Evolutionary conservation across 169 alveolate genomes (phyloP).

Genomic region (Perkinsus olseni): DNA sequence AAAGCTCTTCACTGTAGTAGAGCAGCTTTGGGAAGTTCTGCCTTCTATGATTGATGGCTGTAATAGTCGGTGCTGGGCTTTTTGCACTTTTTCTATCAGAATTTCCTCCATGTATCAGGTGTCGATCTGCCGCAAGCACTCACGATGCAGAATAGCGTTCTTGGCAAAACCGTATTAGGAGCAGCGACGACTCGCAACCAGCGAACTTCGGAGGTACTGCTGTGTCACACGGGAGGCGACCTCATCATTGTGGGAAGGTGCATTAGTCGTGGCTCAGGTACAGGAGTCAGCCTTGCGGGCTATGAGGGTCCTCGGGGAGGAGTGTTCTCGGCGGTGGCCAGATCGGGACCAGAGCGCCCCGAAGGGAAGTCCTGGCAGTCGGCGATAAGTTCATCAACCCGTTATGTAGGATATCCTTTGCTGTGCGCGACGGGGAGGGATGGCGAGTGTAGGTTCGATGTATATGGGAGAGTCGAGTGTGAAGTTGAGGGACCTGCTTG

Average conservation of each 20-base stretch:
- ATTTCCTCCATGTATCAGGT: background rate
- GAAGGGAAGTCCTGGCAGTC: background rate
- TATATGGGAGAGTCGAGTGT: background rate
- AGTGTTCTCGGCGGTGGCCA: background rate
- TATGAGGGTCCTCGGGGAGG: background rate
- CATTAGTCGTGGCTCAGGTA: background rate
- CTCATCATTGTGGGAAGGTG: no score
- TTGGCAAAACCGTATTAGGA: background rate
- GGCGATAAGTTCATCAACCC: background rate
- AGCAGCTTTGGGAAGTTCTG: background rate
- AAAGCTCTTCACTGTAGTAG: background rate
- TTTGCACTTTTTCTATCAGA: background rate
- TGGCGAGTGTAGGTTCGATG: background rate
- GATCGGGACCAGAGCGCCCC: background rate
- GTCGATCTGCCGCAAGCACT: background rate
- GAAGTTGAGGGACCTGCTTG: background rate
- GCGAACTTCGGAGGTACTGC: background rate
- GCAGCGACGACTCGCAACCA: background rate
- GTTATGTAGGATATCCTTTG: background rate
- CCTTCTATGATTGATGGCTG: background rate
- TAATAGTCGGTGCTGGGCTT: background rate
- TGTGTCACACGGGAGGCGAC: background rate
- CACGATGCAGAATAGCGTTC: background rate
- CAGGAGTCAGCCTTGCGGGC: background rate
- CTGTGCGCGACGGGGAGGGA: no score